phyloP scores from a whole-genome alignment of 2,329 filamentous ascomycete genomes.

The Monilinia aucupariae region DNA sequence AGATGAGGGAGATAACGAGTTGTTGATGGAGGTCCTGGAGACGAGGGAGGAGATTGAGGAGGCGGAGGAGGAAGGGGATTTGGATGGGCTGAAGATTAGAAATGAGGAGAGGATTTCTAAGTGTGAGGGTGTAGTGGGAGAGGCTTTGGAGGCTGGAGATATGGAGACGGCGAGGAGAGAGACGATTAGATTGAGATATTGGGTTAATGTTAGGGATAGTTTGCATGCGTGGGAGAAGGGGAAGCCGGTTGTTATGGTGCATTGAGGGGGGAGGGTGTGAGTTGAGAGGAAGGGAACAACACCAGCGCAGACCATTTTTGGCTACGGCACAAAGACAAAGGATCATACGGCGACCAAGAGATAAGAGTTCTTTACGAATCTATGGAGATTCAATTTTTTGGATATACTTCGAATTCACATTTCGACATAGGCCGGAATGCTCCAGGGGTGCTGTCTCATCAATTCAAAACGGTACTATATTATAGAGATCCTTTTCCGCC shows the following conservation, averaged over 20 bases:
- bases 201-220: conserved; percentile 79
- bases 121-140: conserved; percentile 58
- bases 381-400: not conserved
- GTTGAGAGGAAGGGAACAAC: not conserved
- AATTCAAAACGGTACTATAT: not conserved
- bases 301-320: not conserved
- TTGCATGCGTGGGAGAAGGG: conserved; percentile 81
- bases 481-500: not conserved
- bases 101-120: conserved; percentile 64
- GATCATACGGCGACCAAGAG: not conserved
- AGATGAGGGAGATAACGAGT: conserved; percentile 58
- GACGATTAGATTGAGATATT: conserved; percentile 77
- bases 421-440: not conserved
- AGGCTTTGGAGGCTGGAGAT: conserved; percentile 62
- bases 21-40: conserved; percentile 77
- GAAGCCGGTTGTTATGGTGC: conserved; percentile 49
- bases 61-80: conserved; percentile 59
- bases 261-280: conserved; percentile 35
- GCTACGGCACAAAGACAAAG: not conserved
- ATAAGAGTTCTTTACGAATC: not conserved
- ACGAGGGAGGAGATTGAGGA: conserved; percentile 70
- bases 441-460: not conserved
- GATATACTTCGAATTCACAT: not conserved
- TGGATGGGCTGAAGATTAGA: conserved; percentile 52
- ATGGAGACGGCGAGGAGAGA: conserved; percentile 62